A percentile compares a stretch with the other conserved stretches of the same genome.
These are phyloP conservation scores for Stereocaulon alpinum DNA, from an alignment of 495 filamentous ascomycete genomes.

Conservation along the genomic window DNA sequence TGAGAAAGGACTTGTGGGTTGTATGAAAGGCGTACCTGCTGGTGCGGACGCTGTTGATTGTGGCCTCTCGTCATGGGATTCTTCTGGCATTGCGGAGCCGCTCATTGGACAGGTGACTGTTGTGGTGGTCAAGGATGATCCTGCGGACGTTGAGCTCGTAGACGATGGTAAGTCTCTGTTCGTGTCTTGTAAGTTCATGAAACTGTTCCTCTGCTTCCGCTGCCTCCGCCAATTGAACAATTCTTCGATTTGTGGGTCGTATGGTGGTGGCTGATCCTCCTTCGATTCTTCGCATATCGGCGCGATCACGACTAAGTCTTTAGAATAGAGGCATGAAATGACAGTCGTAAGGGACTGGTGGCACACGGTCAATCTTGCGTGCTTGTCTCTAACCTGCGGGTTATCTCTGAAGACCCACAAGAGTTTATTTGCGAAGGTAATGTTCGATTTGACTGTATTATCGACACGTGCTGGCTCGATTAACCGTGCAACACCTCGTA, in stretches of 20 bases:
- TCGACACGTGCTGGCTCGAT: conserved; percentile 21
- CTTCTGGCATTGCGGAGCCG: neutral
- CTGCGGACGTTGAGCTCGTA: neutral
- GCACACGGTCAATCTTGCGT: conserved; percentile 19
- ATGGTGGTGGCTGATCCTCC: conserved; percentile 13
- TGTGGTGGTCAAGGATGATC: neutral
- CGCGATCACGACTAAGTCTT: conserved; percentile 6
- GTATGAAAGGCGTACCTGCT: neutral
- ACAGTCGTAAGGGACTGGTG: conserved; percentile 24
- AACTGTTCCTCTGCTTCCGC: conserved; percentile 1
- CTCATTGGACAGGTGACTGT: neutral
- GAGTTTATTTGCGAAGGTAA: conserved; percentile 20
- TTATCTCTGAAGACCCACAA: conserved; percentile 25
- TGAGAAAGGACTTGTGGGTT: neutral
- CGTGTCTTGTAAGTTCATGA: conserved; percentile 20
- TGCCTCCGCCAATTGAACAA: conserved; percentile 12
- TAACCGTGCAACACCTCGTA: conserved; percentile 18
- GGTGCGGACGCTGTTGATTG: neutral
- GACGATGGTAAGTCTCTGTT: conserved; percentile 10
- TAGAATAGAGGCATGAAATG: conserved; percentile 20
- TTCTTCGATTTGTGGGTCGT: conserved; percentile 10
- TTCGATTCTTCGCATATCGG: neutral
- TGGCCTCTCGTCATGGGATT: neutral
- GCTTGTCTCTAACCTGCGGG: conserved; percentile 22
- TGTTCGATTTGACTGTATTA: neutral